Evolutionary conservation across 2,329 filamentous ascomycete genomes (phyloP).

Genomic region (Penicillium sp.): DNA sequence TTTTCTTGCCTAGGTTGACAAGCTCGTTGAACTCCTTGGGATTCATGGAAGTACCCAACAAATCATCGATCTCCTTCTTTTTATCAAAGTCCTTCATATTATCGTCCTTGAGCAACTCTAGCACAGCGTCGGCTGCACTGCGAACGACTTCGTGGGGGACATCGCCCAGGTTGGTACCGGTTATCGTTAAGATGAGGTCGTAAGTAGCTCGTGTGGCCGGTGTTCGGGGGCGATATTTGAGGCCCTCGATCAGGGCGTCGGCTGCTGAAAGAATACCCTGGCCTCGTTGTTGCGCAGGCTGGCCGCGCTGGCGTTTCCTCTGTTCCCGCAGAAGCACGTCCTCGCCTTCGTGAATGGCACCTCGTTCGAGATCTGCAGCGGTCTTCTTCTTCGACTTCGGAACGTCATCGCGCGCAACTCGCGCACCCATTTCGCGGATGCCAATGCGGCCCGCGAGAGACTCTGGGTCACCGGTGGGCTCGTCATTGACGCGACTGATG

Average conservation of each 20-base stretch:
- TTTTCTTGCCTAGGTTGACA: constrained; percentile 96
- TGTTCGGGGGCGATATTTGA: constrained; percentile 89
- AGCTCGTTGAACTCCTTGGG: constrained; percentile 96
- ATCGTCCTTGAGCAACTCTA: constrained; percentile 93
- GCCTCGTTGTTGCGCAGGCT: constrained; percentile 69
- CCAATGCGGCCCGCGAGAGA: constrained; percentile 92
- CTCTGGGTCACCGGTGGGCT: constrained; percentile 95
- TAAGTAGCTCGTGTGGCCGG: constrained; percentile 90
- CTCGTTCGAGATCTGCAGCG: constrained; percentile 71
- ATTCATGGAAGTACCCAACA: constrained; percentile 78
- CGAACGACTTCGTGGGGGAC: constrained; percentile 88
- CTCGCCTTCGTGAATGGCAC: constrained; percentile 75
- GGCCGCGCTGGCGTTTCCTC: constrained; percentile 78
- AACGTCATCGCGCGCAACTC: constrained; percentile 76
- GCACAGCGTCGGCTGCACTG: constrained; percentile 87
- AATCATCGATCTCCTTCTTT: constrained; percentile 95
- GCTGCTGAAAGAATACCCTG: constrained; percentile 80
- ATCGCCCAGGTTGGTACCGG: constrained; percentile 85
- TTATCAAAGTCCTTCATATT: constrained; percentile 96
- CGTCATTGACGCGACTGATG: constrained; percentile 86
- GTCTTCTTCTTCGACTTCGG: constrained; percentile 78
- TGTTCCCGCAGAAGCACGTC: constrained; percentile 84
- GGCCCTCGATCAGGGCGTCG: constrained; percentile 85
- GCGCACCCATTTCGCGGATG: constrained; percentile 90
- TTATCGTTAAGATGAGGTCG: constrained; percentile 89